Base-by-base conservation (phyloP, 2,329 filamentous ascomycete genomes). In the Trichoderma simmonsii region DNA sequence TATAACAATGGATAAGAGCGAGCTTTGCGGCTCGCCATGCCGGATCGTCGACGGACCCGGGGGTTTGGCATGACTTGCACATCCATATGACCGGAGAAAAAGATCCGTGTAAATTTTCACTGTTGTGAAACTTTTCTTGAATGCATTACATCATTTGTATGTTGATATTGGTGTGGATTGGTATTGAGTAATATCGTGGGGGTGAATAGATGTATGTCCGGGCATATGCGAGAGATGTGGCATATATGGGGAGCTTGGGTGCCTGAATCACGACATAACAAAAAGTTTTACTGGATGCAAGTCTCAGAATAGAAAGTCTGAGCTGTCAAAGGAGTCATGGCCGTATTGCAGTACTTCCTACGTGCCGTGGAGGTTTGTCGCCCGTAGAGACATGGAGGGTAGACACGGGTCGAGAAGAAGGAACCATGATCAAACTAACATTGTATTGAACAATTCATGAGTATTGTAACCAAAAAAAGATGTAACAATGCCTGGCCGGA, bases 401-500 rank as follows among this genome's bases (percentile, higher is more conserved):
- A 8, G 6, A 36, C 21, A 36, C 21, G 5, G 43, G 7, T 28
- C 14, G 15, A 54, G n/a, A 36, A 3, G 28, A 54, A 54, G 18
- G 34, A n/a, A 18, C 11, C 6, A 32, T 36, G 43, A 30, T 32
- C 6, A 24, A 54, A 61, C 28, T 6, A 70, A 36, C 12, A 12
- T 62, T 39, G 34, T n/a, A 54, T 62, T 51, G 15, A 28, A 62
- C n/a, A 51, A 32, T 18, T 28, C 57, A 51, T 36, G 24, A 24
- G 8, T 61, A 36, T 26, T 54, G 39, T 59, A 62, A 36, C 26
- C 28, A 70, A 57, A 54, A 57, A 54, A 24, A 54, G 18, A 18
- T 54, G n/a, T 59, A 57, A 36, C 21, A 62, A 28, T 54, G 39
- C 66, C 66, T 43, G 26, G 66, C 36, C 39, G 48, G 39, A 70